Base-by-base conservation (phyloP, 495 filamentous ascomycete species). In the Penicillium manginii region DNA sequence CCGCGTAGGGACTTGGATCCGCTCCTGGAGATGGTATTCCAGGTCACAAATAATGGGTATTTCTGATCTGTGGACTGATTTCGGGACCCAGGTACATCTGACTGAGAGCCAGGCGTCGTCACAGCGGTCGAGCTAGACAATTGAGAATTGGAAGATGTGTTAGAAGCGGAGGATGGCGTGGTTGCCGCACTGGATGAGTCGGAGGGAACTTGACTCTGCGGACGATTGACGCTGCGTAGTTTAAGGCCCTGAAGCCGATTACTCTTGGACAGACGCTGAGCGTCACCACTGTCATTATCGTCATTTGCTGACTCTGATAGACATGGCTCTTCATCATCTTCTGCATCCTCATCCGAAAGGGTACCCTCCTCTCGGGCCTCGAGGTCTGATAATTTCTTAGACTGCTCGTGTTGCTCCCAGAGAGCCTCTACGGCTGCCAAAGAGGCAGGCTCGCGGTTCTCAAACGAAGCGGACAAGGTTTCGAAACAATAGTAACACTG, bases 401-500 rank as follows among this genome's bases (percentile, higher is more conserved):
- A 66, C 53, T 77, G 75, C 47, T 81, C 68, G 57, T 84, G 78
- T 57, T 82, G 69, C 37, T 83, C 80, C 86, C 88, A 96, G n/a
- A 89, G 83, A 26, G 84, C 77, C 70, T 94, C 83, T 59, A 97
- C 81, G 50, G 88, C 76, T 35, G 74, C 55, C 6, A 97, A 84
- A 51, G 73, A 78, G 59, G 81, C 81, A 47, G 78, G 79, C 67
- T 77, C 75, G 14, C 85, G 81, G 50, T 82, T 74, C 65, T 89
- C 81, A 48, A 90, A 84, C 57, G 77, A 83, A 21, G 90, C 84
- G 15, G 80, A 68, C 5, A 98, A 89, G 18, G 78, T 77, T 73
- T 98, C 93, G 81, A 98, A 97, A 77, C 91, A 96, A 75, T 86
- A 96, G 57, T 90, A 86, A 69, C 93, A 97, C 64, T 97, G 93